Percentiles rank a stretch among this genome's conserved stretches.
phyloP scores from a whole-genome alignment of 2,329 filamentous ascomycete genomes.

The Curvularia verruculosa region DNA sequence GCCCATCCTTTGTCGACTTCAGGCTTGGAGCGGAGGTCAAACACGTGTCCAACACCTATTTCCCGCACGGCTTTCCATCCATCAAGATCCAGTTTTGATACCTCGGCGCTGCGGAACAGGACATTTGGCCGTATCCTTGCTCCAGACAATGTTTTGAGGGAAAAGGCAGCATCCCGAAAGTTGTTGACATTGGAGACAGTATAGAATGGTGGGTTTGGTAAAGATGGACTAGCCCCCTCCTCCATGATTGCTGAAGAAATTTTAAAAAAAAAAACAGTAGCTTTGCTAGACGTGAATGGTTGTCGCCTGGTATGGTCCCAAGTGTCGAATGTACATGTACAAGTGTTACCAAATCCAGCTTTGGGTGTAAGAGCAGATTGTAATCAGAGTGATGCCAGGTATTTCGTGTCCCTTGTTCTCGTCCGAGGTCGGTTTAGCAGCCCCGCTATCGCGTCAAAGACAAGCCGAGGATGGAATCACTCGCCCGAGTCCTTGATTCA shows the following conservation, averaged over 20 bases:
- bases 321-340: not conserved
- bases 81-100: conserved; percentile 41
- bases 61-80: conserved; percentile 38
- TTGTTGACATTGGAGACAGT: conserved; percentile 42
- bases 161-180: conserved; percentile 42
- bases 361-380: not conserved
- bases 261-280: not conserved
- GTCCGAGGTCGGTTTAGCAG: not conserved
- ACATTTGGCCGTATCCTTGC: conserved; percentile 56
- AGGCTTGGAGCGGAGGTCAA: conserved; percentile 68
- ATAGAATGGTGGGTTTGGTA: conserved; percentile 45
- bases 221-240: not conserved
- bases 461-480: not conserved
- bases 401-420: not conserved
- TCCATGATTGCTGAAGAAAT: not conserved
- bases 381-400: not conserved
- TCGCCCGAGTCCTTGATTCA: not conserved
- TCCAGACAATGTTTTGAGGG: conserved; percentile 40
- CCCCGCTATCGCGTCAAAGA: not conserved
- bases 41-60: conserved; percentile 68
- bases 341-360: not conserved
- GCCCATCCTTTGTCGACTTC: conserved; percentile 60
- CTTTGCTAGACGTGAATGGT: not conserved
- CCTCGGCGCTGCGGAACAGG: conserved; percentile 73
- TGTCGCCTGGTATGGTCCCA: not conserved